Evolutionary conservation across 768 basidiomycete genomes (phyloP).

Genomic region (Boletus patriciae): DNA sequence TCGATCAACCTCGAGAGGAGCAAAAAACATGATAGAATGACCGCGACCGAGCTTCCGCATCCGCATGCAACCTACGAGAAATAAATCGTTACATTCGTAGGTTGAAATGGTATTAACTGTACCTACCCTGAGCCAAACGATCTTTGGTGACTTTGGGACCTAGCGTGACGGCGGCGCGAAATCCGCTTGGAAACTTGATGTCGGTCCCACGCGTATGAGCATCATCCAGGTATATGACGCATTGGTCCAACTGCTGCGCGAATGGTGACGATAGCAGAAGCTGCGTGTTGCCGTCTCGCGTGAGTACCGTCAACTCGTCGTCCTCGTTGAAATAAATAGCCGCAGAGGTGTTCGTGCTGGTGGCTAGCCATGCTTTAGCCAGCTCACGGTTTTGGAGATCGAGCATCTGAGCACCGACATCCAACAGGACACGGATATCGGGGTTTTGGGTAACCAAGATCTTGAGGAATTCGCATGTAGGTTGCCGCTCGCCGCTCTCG

Average conservation of each 20-base stretch:
- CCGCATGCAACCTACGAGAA: conserved; percentile 44
- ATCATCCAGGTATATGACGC: conserved; percentile 49
- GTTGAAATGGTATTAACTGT: no score
- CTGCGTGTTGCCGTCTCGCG: no score
- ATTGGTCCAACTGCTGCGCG: no score
- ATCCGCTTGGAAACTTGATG: conserved; percentile 44
- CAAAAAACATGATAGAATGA: no score
- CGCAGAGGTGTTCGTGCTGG: conserved; percentile 32
- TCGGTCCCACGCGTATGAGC: conserved; percentile 52
- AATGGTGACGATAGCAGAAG: no score
- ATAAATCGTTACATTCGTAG: not conserved
- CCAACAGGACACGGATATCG: conserved; percentile 40
- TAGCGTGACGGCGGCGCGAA: conserved; percentile 10
- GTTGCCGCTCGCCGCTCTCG: conserved; percentile 4
- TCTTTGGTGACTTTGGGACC: conserved; percentile 44
- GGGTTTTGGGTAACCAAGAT: conserved; percentile 35
- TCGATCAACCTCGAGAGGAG: conserved; percentile 13
- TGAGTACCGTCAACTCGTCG: no score
- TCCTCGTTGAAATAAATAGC: conserved; percentile 39
- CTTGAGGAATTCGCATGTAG: conserved; percentile 28
- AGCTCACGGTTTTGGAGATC: conserved; percentile 45
- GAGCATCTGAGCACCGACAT: conserved; percentile 33
- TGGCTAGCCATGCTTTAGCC: conserved; percentile 22
- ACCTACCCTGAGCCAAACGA: conserved; percentile 44
- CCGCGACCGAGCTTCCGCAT: conserved; percentile 45